Evolutionary conservation across 106 monocot genomes (phyloP), one percentile per base, ranked within the genome.

Genomic region (Platanthera guangdongensis): DNA sequence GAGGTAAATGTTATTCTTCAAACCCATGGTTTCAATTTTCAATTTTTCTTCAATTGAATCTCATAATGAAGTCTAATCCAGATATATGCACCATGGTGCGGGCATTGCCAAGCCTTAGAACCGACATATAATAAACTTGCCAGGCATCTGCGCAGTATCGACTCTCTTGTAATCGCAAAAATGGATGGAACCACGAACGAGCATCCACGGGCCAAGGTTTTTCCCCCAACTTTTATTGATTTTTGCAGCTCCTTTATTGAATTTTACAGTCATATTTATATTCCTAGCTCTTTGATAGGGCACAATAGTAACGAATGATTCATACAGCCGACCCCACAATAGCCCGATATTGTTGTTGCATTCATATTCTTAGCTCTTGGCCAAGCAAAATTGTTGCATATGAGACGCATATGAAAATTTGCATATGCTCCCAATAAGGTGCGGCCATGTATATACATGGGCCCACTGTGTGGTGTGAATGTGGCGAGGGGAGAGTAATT

Each of bases 1-100:
- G 93, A 97, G 93, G 96, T 85, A 71, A 80, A 48, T 70, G 8
- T 64, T 53, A 64, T 10, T 4, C 1, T 65, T 65, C 32, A 65
- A 25, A 65, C 1, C 65, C 32, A 30, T 8, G 30, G 2, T 32
- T 0, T 65, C 32, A 65, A 32, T 39, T 10, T 30, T 47, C 14
- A 51, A 32, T 4, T 0, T 49, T 6, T 47, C 45, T 28, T 1
- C 50, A 50, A 50, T 46, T 7, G 14, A 57, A 51, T 60, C 11
- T 75, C 3, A 70, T 76, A 16, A 70, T 62, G 15, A n/a, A 4
- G 9, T 57, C 28, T 78, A 63, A 28, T 65, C 47, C 86, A 99
- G 97, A 80, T 99, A 21, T 95, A 91, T 83, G 97, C 97, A 30
- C 94, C 97, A 75, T 99, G 97, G 97, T 99, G 97, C 64, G 94